Evolutionary conservation across 2,329 filamentous ascomycete species (phyloP).

Genomic region (Hawksworthiomyces lignivorus): DNA sequence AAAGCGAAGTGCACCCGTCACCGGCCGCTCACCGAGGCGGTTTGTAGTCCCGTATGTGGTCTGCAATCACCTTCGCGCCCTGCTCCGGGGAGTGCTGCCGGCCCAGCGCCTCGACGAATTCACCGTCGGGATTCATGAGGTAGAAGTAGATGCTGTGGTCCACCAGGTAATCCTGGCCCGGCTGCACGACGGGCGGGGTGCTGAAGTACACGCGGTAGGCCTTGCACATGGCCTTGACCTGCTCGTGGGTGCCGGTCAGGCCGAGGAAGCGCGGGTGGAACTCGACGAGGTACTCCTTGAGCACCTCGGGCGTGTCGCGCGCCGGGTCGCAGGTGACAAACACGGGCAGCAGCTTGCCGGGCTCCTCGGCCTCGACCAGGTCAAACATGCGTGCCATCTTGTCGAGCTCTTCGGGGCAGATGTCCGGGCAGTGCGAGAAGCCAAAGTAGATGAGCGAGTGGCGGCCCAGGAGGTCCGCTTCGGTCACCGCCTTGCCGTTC

Average conservation of each 20-base stretch:
- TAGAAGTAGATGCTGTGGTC: constrained; percentile 99
- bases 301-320: constrained; percentile 75
- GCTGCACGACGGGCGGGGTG: constrained; percentile 79
- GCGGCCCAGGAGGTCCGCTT: constrained; percentile 76
- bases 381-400: constrained; percentile 98
- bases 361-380: constrained; percentile 46
- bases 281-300: constrained; percentile 80
- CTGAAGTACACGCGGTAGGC: constrained; percentile 96
- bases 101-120: constrained; percentile 95
- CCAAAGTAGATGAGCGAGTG: constrained; percentile 91
- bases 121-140: constrained; percentile 95
- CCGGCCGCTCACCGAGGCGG: background rate
- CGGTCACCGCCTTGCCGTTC: constrained; percentile 68
- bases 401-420: constrained; percentile 97
- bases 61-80: constrained; percentile 73
- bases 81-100: constrained; percentile 87
- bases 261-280: constrained; percentile 85
- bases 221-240: constrained; percentile 92
- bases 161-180: constrained; percentile 92
- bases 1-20: no score
- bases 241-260: constrained; percentile 85
- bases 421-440: constrained; percentile 96
- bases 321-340: constrained; percentile 96
- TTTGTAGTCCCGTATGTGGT: constrained; percentile 66
- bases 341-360: constrained; percentile 59